Evolutionary conservation across 1,284 basidiomycete genomes (phyloP), one percentile per base, ranked within the genome.

Genomic region (Boletellus sp.): DNA sequence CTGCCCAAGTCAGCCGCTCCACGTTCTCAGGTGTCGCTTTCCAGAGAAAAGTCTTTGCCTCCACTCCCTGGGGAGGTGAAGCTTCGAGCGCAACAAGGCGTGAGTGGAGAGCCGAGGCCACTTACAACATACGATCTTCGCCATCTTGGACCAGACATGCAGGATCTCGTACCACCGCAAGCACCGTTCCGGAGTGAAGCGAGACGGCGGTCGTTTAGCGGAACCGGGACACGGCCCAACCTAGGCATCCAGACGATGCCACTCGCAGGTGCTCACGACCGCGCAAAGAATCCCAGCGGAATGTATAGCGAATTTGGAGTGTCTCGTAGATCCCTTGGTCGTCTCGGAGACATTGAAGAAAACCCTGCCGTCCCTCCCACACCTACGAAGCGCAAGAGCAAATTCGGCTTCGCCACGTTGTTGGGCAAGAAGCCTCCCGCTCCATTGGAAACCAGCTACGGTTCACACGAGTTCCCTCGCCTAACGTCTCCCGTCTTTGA

Each of bases 151-250:
- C 69, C 71, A 37, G 65, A 69, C 4, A 39, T 19, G 5, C 68
- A 73, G 43, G 78, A 77, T 45, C 76, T 85, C 52, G 53, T 73
- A 5, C 78, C 80, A 19, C 84, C 84, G 5, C 73, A 79, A 38
- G 78, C 81, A 3, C 74, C 82, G 3, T 88, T 87, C 73, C 75
- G 76, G 32, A 68, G 56, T 17, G 84, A 87, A 48, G 55, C 57
- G 32, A 73, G 87, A 49, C 71, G 87, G 40, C 87, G 89, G 61
- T 89, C 87, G 2, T 89, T 90, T 54, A 72, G 78, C 35, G 88
- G 87, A 10, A 65, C 79, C 22, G 69, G 77, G 9, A 77, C 80
- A 3, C 72, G 73, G 20, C 79, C 84, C 7, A 76, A 74, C 41
- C 55, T 79, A 14, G 68, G 61, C 13, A 52, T 71, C n/a, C 78